Evolutionary conservation across 2,329 filamentous ascomycete genomes (phyloP), one percentile per base, ranked within the genome.

Genomic region (Aspergillus candidus): DNA sequence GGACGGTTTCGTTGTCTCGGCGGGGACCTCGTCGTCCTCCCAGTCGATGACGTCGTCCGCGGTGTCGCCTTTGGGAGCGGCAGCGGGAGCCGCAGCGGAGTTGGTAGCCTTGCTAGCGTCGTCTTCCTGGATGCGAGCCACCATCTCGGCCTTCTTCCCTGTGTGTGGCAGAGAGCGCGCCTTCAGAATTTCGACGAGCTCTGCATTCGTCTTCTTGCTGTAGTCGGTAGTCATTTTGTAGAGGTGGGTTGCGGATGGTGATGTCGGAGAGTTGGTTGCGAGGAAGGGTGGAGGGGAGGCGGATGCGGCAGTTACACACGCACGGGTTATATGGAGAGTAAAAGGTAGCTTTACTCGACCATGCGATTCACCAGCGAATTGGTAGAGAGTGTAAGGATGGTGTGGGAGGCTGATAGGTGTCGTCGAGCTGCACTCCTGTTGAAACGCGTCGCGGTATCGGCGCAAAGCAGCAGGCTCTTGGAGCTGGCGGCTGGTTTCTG

Each of bases 131-230:
- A 75, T 60, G 44, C 72, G 70, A 37, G 70, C 67, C 35, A 75
- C 63, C 43, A 75, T 61, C 4, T 75, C 72, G 14, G 71, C 72
- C 54, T 75, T 75, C 52, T 74, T 74, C 45, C 72, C 72, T 2
- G 67, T 70, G 54, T 72, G 67, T 6, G 70, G 63, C 32, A 75
- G 62, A n/a, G 61, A 66, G 33, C 72, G 71, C 15, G 66, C 60
- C 54, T 74, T 75, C 47, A 75, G 68, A 32, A 75, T 70, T 50
- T 74, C 72, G 46, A 71, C 60, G 34, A 75, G 59, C 48, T 75
- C 71, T 13, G 68, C 70, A 42, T 73, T 72, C 40, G 72, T 75
- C 58, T 73, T 73, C 52, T 73, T 74, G 49, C 63, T 60, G 63
- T 75, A 75, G 48, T 74, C 71, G 46, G 65, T 60, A 33, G 66